Conservation (phyloP, 257 asterid species). For the Solanum arcanum region DNA sequence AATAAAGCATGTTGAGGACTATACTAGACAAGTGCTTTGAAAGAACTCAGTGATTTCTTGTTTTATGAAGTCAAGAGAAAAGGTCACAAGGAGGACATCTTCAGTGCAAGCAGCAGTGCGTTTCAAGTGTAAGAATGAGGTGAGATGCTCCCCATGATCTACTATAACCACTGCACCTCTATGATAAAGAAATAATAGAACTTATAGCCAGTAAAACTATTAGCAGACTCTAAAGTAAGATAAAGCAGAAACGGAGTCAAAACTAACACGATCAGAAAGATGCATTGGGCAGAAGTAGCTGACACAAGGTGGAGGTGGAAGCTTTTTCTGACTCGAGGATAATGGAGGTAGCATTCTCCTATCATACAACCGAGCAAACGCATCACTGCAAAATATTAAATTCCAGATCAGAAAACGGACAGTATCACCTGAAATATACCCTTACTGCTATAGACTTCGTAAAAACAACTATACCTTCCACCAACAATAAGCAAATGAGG, state of each 20-base stretch:
- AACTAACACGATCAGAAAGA: constrained; percentile 76
- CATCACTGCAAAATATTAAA: constrained; percentile 57
- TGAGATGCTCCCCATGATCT: neutral
- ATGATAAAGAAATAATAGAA: neutral
- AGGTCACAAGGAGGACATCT: neutral
- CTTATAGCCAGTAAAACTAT: neutral
- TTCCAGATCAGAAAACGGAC: neutral
- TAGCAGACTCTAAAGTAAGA: neutral
- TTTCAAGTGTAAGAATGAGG: neutral
- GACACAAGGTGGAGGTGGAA: constrained; percentile 85
- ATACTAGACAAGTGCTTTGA: neutral
- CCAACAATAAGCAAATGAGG: constrained; percentile 98
- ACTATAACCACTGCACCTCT: neutral
- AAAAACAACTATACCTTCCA: constrained; percentile 52
- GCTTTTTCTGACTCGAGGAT: constrained; percentile 76
- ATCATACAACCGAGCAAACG: constrained; percentile 95
- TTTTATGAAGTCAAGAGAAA: neutral
- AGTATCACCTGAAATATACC: neutral
- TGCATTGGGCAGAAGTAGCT: constrained; percentile 96
- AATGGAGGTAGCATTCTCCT: constrained; percentile 95
- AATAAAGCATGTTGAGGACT: neutral
- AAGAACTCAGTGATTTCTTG: neutral
- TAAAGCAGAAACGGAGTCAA: neutral
- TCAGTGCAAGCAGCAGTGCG: neutral
- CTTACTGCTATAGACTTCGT: neutral